Percentiles rank a stretch among this genome's conserved stretches.
Evolutionary conservation across 176 grass and related monocot species (phyloP).

Genomic region (Oryza brachyantha): DNA sequence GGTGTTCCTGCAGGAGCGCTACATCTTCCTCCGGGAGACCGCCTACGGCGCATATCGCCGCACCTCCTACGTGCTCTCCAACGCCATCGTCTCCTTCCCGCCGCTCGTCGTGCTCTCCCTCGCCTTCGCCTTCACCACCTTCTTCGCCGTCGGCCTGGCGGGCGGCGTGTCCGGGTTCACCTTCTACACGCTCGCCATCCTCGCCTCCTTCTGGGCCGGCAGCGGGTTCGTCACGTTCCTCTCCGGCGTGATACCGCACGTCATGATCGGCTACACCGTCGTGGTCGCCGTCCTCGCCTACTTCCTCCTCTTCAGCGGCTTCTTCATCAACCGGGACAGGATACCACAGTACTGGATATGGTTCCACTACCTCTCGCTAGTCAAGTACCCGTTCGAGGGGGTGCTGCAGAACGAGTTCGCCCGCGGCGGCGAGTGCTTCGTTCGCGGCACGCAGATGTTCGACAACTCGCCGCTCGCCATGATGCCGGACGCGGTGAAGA

Average conservation of each 20-base stretch:
- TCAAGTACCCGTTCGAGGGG: conserved; percentile 88
- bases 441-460: conserved; percentile 74
- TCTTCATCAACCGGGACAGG: conserved; percentile 91
- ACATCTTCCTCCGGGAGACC: conserved; percentile 82
- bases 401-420: conserved; percentile 96
- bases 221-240: conserved; percentile 96
- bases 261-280: conserved; percentile 85
- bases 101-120: conserved; percentile 73
- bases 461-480: conserved; percentile 66
- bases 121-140: conserved; percentile 75
- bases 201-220: conserved; percentile 81
- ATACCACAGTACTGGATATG: conserved; percentile 89
- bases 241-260: conserved; percentile 77
- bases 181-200: conserved; percentile 75
- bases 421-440: conserved; percentile 60
- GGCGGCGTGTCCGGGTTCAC: conserved; percentile 66
- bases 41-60: conserved; percentile 94
- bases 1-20: conserved; percentile 88
- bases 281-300: conserved; percentile 87
- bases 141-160: conserved; percentile 80
- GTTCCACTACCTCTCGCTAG: conserved; percentile 95
- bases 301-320: conserved; percentile 92
- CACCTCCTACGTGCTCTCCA: conserved; percentile 89
- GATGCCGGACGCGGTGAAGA: conserved; percentile 55
- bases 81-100: conserved; percentile 86